Evolutionary conservation across 768 basidiomycete species (phyloP), one percentile per base, ranked within the genome.

Genomic region (Myochromella boudieri): DNA sequence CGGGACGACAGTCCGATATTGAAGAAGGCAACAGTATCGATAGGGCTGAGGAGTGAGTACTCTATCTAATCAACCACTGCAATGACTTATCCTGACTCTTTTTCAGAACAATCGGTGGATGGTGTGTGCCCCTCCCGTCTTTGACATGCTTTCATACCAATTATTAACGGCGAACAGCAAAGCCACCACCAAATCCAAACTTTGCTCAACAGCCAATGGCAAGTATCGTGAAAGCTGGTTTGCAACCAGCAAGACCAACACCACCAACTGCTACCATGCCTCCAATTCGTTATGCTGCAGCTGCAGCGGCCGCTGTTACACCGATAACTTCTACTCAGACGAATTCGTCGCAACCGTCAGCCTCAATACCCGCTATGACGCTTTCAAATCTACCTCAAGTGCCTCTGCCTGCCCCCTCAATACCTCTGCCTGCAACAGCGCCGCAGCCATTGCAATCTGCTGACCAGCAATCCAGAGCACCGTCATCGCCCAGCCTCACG

Each of bases 241-340:
- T 90, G n/a, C 78, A 78, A 17, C 62, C 70, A 44, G 63, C 80
- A 54, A 72, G 78, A 44, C 77, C 74, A 49, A 80, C 75, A 44
- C 77, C 76, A 55, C 80, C 78, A 54, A n/a, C n/a, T n/a, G 74
- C 74, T 25, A 63, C 76, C 17, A 65, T 91, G 46, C 87, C 91
- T 34, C 87, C 92, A 10, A 89, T 95, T 60, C 78, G 88, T 40
- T 97, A 97, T 62, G 87, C 95, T 25, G 82, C 91, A n/a, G 93
- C 92, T 0, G 95, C 93, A 2, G 94, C 92, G 11, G 76, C 76
- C 2, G 69, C 77, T 46, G 70, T 76, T 44, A 61, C 69, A 10
- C 63, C 72, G 42, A 54, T 66, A 24, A 24, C 64, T 25, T 33
- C 59, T 22, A 42, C 59, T 33, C 56, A 67, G 42, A 54, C 60